Evolutionary conservation across 2,329 filamentous ascomycete species (phyloP).

Genomic region (Whalleya microplaca): DNA sequence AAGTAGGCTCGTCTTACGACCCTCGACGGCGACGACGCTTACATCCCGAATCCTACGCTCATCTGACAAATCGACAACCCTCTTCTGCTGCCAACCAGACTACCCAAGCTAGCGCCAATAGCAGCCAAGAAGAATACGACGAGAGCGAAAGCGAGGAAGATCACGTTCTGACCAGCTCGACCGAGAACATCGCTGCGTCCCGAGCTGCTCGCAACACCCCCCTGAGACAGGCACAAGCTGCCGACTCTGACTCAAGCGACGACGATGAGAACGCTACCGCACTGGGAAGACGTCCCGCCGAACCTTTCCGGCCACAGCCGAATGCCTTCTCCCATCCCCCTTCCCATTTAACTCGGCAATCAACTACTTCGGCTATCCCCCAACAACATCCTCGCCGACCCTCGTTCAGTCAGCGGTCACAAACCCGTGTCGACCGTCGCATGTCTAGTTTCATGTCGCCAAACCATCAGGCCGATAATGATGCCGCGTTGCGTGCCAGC

Average conservation of each 20-base stretch:
- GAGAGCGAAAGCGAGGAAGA: constrained; percentile 93
- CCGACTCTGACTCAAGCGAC: constrained; percentile 49
- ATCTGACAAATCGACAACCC: constrained; percentile 37
- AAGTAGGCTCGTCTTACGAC: constrained; percentile 68
- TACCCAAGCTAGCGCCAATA: constrained; percentile 51
- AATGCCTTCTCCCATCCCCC: constrained; percentile 91
- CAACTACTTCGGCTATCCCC: constrained; percentile 52
- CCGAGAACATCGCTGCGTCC: constrained; percentile 51
- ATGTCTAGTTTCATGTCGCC: constrained; percentile 70
- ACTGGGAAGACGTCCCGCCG: constrained; percentile 61
- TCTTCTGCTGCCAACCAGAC: constrained; percentile 45
- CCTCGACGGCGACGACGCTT: constrained; percentile 61
- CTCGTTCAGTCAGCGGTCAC: constrained; percentile 52
- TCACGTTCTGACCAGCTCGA: constrained; percentile 62
- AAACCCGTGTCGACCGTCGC: constrained; percentile 49
- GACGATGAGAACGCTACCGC: constrained; percentile 83
- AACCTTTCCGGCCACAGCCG: constrained; percentile 81
- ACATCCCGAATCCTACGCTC: constrained; percentile 37
- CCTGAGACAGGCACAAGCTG: constrained; percentile 40
- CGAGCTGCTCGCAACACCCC: constrained; percentile 38
- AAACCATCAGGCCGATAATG: constrained; percentile 82
- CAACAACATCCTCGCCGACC: constrained; percentile 56
- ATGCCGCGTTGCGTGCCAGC: constrained; percentile 88
- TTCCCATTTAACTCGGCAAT: constrained; percentile 52
- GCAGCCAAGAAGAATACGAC: constrained; percentile 93